Conservation (phyloP, 768 basidiomycete genomes). For the Neoboletus magnificus region DNA sequence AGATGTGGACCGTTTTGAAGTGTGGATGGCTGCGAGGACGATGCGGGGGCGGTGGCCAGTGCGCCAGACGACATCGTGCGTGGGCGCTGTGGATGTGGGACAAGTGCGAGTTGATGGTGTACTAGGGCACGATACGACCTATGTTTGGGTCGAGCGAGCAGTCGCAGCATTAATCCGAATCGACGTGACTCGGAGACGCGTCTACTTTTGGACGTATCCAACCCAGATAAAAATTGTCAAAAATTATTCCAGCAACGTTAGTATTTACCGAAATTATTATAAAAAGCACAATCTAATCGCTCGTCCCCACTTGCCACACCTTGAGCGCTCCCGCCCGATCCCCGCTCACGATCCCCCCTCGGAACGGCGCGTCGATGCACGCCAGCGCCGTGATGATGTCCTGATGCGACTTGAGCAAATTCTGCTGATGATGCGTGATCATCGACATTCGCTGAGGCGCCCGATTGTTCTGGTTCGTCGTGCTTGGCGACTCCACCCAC, state of each 20-base stretch:
- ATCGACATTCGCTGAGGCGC: conserved; percentile 74
- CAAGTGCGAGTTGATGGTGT: conserved; percentile 7
- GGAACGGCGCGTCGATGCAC: conserved; percentile 89
- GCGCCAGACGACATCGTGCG: conserved; percentile 46
- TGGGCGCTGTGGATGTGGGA: neutral
- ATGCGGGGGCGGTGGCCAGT: conserved; percentile 37
- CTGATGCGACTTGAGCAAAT: conserved; percentile 81
- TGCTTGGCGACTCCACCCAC: conserved; percentile 46
- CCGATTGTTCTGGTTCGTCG: conserved; percentile 54
- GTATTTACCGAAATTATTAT: too few relatives aligned
- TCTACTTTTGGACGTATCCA: conserved; percentile 24
- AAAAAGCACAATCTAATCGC: conserved; percentile 40
- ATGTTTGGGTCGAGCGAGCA: conserved; percentile 29
- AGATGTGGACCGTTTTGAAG: conserved; percentile 42
- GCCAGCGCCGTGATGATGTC: conserved; percentile 85
- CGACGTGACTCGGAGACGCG: conserved; percentile 14
- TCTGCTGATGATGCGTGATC: conserved; percentile 80
- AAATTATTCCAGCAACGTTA: too few relatives aligned
- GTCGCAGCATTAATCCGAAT: conserved; percentile 29
- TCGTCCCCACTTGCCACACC: conserved; percentile 75
- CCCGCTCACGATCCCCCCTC: conserved; percentile 88
- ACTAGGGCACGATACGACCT: conserved; percentile 24
- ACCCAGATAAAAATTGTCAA: neutral
- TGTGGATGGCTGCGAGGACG: conserved; percentile 52
- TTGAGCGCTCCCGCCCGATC: conserved; percentile 89